Evolutionary conservation across 2,329 filamentous ascomycete species (phyloP), one percentile per base, ranked within the genome.

Genomic region (Fusarium chuoi): DNA sequence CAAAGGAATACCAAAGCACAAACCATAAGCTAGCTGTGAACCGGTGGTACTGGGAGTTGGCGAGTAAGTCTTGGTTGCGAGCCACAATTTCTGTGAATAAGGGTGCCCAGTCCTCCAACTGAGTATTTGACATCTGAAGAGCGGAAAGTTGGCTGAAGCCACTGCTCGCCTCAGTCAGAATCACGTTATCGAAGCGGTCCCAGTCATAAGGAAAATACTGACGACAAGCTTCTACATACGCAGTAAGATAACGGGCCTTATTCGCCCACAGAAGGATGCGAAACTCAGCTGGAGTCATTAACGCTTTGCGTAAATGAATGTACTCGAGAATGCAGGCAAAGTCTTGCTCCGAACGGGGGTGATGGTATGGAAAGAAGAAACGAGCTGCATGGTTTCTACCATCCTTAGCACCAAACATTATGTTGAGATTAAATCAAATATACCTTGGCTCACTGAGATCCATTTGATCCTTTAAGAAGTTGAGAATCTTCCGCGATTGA

Each of bases 341-440:
- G 15, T 22, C 46, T 30, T 33, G 28, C 14, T 49, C 14, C 18
- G 28, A n/a, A 0, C 0, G 0, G 7, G 28, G 11, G 15, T 1
- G 3, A 13, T 0, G 20, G 11, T n/a, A 49, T 0, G 4, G 28
- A 3, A 49, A 49, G 0, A 2, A 9, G 15, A 3, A 33, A 5
- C 1, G 10, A 17, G 46, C 28, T 5, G 0, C 2, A 33, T 49
- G 46, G 0, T n/a, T 33, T 2, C 46, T 49, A 22, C 2, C 0
- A 12, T n/a, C 22, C 22, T n/a, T 33, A n/a, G 46, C 10, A 3
- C 1, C 1, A 0, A 49, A 7, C 5, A 17, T 49, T 3, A 18
- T n/a, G 13, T 5, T 17, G 1, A n/a, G 4, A 7, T 8, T 0
- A 0, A 0, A 2, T n/a, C 0, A 3, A 6, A 17, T 0, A 17